Base-by-base conservation (phyloP, 257 asterid genomes). In the Fraxinus quadrangulata region DNA sequence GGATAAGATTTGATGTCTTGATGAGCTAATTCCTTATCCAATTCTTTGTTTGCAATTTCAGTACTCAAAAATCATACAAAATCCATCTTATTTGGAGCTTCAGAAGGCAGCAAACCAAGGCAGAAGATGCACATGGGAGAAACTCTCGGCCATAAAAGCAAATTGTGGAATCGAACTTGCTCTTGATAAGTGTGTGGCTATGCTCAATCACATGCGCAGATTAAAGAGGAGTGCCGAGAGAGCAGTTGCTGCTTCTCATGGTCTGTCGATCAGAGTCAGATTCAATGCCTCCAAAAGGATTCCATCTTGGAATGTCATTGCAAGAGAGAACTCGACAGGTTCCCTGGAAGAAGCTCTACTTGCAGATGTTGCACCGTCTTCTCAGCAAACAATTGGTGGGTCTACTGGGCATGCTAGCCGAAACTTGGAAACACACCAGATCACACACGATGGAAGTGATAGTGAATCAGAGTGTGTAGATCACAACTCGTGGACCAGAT, bases 161-260 rank as follows among this genome's bases (percentile, higher is more conserved):
- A 95, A 95, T 78, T 95, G 99, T 31, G 98, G 97, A 51, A 95
- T 95, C 47, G 99, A 95, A 70, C 96, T 95, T 54, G 97, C 94
- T 67, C 96, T 95, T 2, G 99, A 95, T 2, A 98, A 95, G 76
- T 90, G 97, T 11, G 99, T 89, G 0, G 92, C 92, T 1, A 84
- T 93, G 42, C 97, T 95, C 79, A 93, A 93, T 88, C 98, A 92
- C 81, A 90, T 90, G 94, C 91, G 99, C 14, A 78, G 98, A 17
- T 80, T 95, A 65, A 93, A 86, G 85, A 78, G 97, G 70, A 93
- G 98, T 8, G 94, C 94, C 1, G 93, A 92, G 75, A 85, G 97
- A 85, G 98, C 99, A 3, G 96, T 94, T 0, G 97, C 96, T 14
- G 88, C 94, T 59, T 78, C 94, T 4, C 90, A 85, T 21, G 87